A percentile compares a stretch with the other conserved stretches of the same genome.
Evolutionary conservation across 2,329 filamentous ascomycete species (phyloP).

Genomic region (Chaetothyriales sp.): DNA sequence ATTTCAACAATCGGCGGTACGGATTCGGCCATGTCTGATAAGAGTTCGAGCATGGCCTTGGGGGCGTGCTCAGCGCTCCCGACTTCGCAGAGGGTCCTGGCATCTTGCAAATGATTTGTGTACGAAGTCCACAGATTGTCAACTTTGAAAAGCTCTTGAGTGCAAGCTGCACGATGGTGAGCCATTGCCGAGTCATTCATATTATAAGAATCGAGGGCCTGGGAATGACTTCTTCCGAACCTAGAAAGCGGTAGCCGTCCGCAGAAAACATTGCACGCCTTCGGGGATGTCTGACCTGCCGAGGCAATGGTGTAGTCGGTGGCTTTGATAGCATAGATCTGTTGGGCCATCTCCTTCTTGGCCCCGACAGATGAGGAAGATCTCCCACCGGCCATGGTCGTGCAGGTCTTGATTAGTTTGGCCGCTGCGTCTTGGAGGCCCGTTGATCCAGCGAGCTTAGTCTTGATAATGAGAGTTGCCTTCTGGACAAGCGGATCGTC

Average conservation of each 20-base stretch:
- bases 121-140: constrained; percentile 2
- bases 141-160: background rate
- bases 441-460: background rate
- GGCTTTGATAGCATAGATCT: background rate
- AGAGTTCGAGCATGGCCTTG: background rate
- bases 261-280: background rate
- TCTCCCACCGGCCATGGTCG: background rate
- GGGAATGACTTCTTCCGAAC: background rate
- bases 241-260: background rate
- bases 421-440: background rate
- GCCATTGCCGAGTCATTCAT: background rate
- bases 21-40: background rate
- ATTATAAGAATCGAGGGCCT: background rate
- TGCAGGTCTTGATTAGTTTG: background rate
- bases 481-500: background rate
- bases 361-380: background rate
- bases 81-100: constrained; percentile 1
- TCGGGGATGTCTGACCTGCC: background rate
- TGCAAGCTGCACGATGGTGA: background rate
- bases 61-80: background rate
- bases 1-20: background rate
- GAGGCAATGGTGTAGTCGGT: background rate
- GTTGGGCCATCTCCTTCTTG: background rate
- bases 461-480: background rate
- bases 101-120: constrained; percentile 1